A percentile compares a stretch with the other conserved stretches of the same genome.
These are phyloP conservation scores for Ophiobolus disseminans DNA, from an alignment of 2,329 filamentous ascomycete species.

Conservation along the genomic window DNA sequence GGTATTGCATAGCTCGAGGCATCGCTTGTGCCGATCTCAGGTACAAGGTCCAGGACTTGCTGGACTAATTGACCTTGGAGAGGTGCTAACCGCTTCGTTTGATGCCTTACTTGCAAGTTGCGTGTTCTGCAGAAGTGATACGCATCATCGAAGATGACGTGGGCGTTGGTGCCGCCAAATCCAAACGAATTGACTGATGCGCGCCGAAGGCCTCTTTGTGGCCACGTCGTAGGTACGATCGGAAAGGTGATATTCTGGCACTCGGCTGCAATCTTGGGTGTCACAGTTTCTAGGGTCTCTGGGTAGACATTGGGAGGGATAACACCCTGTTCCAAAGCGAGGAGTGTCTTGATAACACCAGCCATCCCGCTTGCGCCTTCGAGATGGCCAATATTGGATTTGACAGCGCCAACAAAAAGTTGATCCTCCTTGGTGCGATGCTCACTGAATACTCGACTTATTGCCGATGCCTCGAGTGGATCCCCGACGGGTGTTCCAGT, in stretches of 20 bases:
- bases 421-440: conserved; percentile 50
- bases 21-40: too few species aligned
- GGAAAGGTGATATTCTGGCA: conserved; percentile 12
- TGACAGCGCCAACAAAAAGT: conserved; percentile 32
- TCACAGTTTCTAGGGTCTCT: conserved; percentile 12
- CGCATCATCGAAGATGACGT: conserved; percentile 35
- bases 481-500: conserved; percentile 61
- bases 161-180: conserved; percentile 33
- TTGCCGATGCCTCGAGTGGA: conserved; percentile 19
- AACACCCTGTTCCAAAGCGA: conserved; percentile 46
- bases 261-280: conserved; percentile 11
- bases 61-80: too few species aligned
- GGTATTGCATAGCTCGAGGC: too few species aligned
- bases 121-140: too few species aligned
- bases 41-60: too few species aligned
- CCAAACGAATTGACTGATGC: conserved; percentile 29
- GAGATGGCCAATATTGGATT: conserved; percentile 44
- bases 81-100: too few species aligned
- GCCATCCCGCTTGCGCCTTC: conserved; percentile 48
- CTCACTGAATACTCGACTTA: conserved; percentile 8
- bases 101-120: too few species aligned
- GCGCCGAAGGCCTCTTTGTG: conserved; percentile 15
- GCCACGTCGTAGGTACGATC: conserved; percentile 19
- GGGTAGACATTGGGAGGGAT: conserved; percentile 41
- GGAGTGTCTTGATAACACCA: conserved; percentile 46